These are phyloP conservation scores for Rhizopogon sp. DNA, from an alignment of 768 basidiomycete species.

Conservation along the genomic window DNA sequence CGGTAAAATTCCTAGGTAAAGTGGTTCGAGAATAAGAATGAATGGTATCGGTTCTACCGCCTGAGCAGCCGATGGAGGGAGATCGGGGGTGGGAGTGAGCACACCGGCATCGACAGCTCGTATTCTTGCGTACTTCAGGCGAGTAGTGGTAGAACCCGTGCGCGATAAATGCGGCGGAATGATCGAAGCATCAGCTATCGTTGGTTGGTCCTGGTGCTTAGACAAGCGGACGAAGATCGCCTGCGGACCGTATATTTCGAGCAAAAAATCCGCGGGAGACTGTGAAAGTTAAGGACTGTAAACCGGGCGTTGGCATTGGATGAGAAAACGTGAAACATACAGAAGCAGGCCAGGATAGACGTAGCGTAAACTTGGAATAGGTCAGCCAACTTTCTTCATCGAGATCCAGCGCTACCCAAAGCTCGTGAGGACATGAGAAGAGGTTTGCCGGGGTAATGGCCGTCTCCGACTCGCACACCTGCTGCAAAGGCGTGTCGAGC, in stretches of 20 bases:
- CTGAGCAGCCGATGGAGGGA: slow-evolving; percentile 11
- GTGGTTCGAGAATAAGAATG: slow-evolving; percentile 51
- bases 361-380: slow-evolving; percentile 43
- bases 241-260: slow-evolving; percentile 34
- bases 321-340: slow-evolving; percentile 30
- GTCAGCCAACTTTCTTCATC: slow-evolving; percentile 34
- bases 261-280: slow-evolving; percentile 41
- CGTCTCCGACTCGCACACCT: slow-evolving; percentile 29
- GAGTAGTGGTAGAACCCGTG: slow-evolving; percentile 20
- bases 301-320: not conserved
- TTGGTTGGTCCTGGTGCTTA: slow-evolving; percentile 4
- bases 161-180: not conserved
- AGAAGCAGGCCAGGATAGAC: slow-evolving; percentile 52
- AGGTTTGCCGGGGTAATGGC: slow-evolving; percentile 3
- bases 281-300: slow-evolving; percentile 13
- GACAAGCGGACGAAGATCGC: slow-evolving; percentile 19
- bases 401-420: slow-evolving; percentile 46
- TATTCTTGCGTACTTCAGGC: slow-evolving; percentile 53
- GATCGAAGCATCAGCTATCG: not conserved
- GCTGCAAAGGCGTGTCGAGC: slow-evolving; percentile 30
- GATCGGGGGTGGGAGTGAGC: slow-evolving; percentile 31
- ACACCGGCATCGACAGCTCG: slow-evolving; percentile 51
- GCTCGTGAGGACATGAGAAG: slow-evolving; percentile 34
- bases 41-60: slow-evolving; percentile 38
- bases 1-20: slow-evolving; percentile 56